Evolutionary conservation across 768 basidiomycete genomes (phyloP).

Genomic region (Russula griseocarnosa): DNA sequence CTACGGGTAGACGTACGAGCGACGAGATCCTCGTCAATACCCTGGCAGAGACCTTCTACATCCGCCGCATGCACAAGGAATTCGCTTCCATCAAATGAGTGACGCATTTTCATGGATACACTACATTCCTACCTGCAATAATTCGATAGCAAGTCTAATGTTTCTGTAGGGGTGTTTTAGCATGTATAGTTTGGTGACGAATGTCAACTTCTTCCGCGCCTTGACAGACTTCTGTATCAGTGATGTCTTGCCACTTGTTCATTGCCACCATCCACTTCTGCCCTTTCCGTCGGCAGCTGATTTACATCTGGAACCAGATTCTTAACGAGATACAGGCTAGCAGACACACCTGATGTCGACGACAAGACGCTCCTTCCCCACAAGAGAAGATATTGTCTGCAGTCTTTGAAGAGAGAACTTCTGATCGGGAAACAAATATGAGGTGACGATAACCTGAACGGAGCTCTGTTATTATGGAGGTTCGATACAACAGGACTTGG

Average conservation of each 20-base stretch:
- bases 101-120: constrained; percentile 9
- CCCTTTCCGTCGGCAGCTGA: constrained; percentile 75
- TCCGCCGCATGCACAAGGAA: constrained; percentile 98
- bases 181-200: not conserved
- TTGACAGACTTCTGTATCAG: constrained; percentile 87
- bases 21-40: constrained; percentile 89
- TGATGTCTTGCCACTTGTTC: constrained; percentile 98
- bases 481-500: not conserved
- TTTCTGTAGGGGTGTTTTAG: constrained; percentile 47
- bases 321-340: not conserved
- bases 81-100: constrained; percentile 52
- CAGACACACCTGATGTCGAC: constrained; percentile 83
- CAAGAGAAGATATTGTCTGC: constrained; percentile 50
- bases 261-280: constrained; percentile 90
- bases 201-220: constrained; percentile 42
- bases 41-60: constrained; percentile 94
- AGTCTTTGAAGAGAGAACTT: constrained; percentile 76
- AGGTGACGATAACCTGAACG: constrained; percentile 91
- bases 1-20: constrained; percentile 43
- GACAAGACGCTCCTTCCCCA: constrained; percentile 85
- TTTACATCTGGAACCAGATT: not conserved
- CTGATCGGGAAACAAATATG: constrained; percentile 84
- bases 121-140: constrained; percentile 64
- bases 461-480: constrained; percentile 10
- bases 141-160: constrained; percentile 67